These are phyloP conservation scores for Beauveria pseudobassiana DNA, from an alignment of 2,329 filamentous ascomycete genomes.

Conservation along the genomic window DNA sequence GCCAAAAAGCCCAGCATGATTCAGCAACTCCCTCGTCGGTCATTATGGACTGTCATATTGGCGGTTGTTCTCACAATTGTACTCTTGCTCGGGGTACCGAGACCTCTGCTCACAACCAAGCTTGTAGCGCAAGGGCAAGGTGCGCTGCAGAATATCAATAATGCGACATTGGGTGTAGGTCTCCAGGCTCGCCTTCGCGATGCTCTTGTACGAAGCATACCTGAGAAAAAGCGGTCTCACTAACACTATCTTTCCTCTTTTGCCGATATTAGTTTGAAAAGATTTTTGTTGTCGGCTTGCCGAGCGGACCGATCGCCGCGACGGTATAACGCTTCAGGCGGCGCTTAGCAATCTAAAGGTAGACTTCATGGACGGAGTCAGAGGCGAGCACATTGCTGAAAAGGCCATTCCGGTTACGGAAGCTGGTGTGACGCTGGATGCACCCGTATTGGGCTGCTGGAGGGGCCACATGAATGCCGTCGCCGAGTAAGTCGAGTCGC, in stretches of 20 bases:
- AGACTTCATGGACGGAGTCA: constrained; percentile 39
- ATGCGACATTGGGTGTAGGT: constrained; percentile 6
- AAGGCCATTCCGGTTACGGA: constrained; percentile 28
- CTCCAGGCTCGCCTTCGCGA: too few species aligned
- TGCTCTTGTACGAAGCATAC: too few species aligned
- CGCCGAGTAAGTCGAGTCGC: constrained; percentile 19
- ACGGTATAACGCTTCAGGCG: constrained; percentile 40
- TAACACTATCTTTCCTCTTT: too few species aligned
- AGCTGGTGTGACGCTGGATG: constrained; percentile 23
- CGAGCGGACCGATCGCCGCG: constrained; percentile 42
- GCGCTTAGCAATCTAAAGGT: constrained; percentile 36
- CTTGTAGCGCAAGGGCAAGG: neutral
- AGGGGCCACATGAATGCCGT: constrained; percentile 32
- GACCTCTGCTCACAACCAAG: neutral
- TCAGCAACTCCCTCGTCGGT: neutral
- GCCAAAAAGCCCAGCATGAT: neutral
- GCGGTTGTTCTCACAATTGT: neutral
- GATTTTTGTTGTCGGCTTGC: constrained; percentile 46
- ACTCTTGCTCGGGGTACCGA: neutral
- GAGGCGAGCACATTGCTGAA: constrained; percentile 29
- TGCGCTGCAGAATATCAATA: neutral
- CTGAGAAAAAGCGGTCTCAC: too few species aligned
- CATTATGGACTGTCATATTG: neutral
- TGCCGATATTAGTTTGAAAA: constrained; percentile 37
- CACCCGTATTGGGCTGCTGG: constrained; percentile 28